Percentiles rank a stretch among this genome's conserved stretches.
These are phyloP conservation scores for Hypoxylon lienhwacheense DNA, from an alignment of 495 filamentous ascomycete genomes.

Conservation along the genomic window DNA sequence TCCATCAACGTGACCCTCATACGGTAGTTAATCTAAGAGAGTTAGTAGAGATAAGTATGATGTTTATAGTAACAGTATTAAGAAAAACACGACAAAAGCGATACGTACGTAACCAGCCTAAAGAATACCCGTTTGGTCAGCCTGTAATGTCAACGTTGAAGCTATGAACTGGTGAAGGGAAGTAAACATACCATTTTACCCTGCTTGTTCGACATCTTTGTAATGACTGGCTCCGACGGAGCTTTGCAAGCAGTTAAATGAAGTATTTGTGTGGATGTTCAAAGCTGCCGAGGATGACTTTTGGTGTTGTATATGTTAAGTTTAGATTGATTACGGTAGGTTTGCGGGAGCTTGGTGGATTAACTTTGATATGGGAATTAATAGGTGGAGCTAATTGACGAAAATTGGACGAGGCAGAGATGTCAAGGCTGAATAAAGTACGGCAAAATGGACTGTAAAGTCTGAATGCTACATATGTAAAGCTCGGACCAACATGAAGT, in stretches of 20 bases:
- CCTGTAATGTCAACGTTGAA: constrained; percentile 63
- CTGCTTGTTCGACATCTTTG: constrained; percentile 86
- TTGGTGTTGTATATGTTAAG: constrained; percentile 31
- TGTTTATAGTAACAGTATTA: neutral
- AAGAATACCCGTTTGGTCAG: constrained; percentile 62
- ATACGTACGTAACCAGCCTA: constrained; percentile 95
- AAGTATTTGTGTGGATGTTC: constrained; percentile 44
- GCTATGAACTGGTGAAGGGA: constrained; percentile 43
- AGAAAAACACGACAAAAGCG: constrained; percentile 15
- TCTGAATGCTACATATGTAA: constrained; percentile 12
- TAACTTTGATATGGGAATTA: constrained; percentile 38
- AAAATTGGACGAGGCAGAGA: constrained; percentile 34
- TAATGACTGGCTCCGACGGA: constrained; percentile 66
- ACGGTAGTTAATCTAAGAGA: constrained; percentile 89
- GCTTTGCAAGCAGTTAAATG: constrained; percentile 60
- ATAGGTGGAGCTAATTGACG: constrained; percentile 27
- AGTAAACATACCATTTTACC: constrained; percentile 94
- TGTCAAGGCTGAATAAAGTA: constrained; percentile 36
- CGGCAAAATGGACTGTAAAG: constrained; percentile 10
- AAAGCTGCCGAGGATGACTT: constrained; percentile 38
- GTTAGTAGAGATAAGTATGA: constrained; percentile 40
- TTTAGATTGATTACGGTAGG: constrained; percentile 26
- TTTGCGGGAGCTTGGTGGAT: neutral
- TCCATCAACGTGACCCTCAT: constrained; percentile 97
- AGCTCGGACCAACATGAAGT: constrained; percentile 28